Percentiles rank a stretch among this genome's conserved stretches.
Evolutionary conservation across 2,329 filamentous ascomycete species (phyloP).

Genomic region (Colletotrichum sp.): DNA sequence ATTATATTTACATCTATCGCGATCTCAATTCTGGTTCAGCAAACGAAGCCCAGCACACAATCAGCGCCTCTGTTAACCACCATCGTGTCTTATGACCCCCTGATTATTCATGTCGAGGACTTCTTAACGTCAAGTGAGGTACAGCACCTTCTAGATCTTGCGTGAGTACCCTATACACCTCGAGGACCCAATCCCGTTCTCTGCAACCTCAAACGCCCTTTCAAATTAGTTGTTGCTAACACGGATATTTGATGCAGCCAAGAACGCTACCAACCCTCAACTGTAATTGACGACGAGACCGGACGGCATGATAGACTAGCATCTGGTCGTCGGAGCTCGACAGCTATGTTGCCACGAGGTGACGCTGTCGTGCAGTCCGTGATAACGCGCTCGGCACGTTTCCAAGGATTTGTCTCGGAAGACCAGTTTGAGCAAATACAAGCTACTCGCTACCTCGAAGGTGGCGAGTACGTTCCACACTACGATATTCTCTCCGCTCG

Average conservation of each 20-base stretch:
- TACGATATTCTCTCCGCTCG: not conserved
- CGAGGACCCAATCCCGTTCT: no score
- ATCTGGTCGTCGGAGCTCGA: not conserved
- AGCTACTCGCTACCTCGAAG: not conserved
- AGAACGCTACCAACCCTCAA: not conserved
- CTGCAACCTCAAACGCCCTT: no score
- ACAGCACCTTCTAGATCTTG: not conserved
- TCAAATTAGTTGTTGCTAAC: not conserved
- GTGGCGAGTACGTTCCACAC: not conserved
- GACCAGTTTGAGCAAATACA: not conserved
- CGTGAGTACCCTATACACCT: not conserved
- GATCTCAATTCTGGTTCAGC: not conserved
- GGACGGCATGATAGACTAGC: not conserved
- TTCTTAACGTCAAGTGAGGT: not conserved
- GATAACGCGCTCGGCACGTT: not conserved
- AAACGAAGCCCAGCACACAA: not conserved
- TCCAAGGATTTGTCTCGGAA: not conserved
- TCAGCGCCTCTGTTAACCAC: accelerated
- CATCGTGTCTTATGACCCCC: not conserved
- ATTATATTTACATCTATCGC: not conserved
- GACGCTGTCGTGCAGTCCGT: not conserved
- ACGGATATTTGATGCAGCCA: not conserved
- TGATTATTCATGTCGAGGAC: not conserved
- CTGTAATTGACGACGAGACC: not conserved
- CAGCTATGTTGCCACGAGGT: not conserved